Conservation (phyloP, 148 eudicot genomes). For the Rhododendron simsii region DNA sequence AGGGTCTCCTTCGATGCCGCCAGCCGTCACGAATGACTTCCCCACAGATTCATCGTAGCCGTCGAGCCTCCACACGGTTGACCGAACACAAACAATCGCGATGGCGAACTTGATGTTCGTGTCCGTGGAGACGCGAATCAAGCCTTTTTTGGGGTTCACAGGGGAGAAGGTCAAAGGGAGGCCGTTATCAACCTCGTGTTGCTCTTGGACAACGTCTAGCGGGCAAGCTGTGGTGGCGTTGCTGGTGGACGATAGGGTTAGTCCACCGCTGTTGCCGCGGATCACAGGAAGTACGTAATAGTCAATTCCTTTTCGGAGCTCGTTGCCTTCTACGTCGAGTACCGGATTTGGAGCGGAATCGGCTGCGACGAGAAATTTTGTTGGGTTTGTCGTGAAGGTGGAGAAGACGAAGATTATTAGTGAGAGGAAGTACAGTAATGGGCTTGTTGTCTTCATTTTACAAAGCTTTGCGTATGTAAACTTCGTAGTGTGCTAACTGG, state of each 20-base stretch:
- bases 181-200: neutral
- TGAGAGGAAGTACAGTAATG: neutral
- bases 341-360: neutral
- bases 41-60: conserved; percentile 15
- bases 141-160: neutral
- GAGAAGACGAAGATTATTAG: conserved; percentile 4
- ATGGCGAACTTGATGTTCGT: conserved; percentile 32
- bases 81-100: conserved; percentile 22
- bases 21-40: conserved; percentile 19
- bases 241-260: neutral
- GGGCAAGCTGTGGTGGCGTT: neutral
- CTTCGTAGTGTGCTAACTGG: too few species aligned
- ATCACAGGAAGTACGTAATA: neutral
- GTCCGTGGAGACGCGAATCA: conserved; percentile 30
- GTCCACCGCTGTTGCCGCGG: neutral
- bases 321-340: conserved; percentile 17
- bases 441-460: neutral
- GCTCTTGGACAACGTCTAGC: neutral
- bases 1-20: conserved; percentile 39
- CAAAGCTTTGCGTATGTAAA: too few species aligned
- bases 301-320: conserved; percentile 5
- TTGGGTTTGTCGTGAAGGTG: neutral
- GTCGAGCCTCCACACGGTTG: conserved; percentile 38
- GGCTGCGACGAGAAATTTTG: too few species aligned
- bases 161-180: conserved; percentile 5